Evolutionary conservation across 192 early-diverging fungal genomes (phyloP).

Genomic region (Geosiphon pyriformis): DNA sequence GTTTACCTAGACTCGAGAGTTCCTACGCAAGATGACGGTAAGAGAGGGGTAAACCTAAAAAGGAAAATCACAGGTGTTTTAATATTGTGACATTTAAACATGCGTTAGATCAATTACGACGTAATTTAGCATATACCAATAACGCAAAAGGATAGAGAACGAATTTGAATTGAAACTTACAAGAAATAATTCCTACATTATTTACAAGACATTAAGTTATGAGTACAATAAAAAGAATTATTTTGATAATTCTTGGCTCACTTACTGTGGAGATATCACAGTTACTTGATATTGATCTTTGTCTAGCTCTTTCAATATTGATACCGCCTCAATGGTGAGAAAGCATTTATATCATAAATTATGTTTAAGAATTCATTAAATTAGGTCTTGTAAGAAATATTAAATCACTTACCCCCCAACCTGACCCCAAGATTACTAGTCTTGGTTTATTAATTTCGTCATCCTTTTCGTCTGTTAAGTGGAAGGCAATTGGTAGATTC

Average conservation of each 20-base stretch:
- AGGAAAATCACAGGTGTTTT: constrained; percentile 12
- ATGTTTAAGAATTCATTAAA: not conserved
- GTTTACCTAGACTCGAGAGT: constrained; percentile 52
- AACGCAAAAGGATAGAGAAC: not conserved
- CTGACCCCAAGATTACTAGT: constrained; percentile 49
- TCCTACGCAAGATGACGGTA: constrained; percentile 46
- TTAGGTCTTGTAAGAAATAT: not conserved
- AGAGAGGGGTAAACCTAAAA: constrained; percentile 34
- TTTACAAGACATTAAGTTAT: not conserved
- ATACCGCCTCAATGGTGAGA: constrained; percentile 31
- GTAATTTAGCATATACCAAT: too few relatives aligned
- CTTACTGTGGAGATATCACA: constrained; percentile 41
- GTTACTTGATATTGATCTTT: constrained; percentile 52
- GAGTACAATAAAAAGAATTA: not conserved
- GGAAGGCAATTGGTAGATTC: constrained; percentile 39
- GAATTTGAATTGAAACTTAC: constrained; percentile 11
- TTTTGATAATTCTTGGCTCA: not conserved
- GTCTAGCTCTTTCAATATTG: constrained; percentile 45
- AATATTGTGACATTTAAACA: not conserved
- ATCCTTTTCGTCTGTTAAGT: constrained; percentile 36
- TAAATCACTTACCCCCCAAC: constrained; percentile 45
- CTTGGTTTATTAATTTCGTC: constrained; percentile 36
- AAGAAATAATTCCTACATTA: not conserved
- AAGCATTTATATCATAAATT: not conserved
- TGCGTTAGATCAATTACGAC: not conserved